Base-by-base conservation (phyloP, 169 alveolate genomes). In the Plasmodium sp. region DNA sequence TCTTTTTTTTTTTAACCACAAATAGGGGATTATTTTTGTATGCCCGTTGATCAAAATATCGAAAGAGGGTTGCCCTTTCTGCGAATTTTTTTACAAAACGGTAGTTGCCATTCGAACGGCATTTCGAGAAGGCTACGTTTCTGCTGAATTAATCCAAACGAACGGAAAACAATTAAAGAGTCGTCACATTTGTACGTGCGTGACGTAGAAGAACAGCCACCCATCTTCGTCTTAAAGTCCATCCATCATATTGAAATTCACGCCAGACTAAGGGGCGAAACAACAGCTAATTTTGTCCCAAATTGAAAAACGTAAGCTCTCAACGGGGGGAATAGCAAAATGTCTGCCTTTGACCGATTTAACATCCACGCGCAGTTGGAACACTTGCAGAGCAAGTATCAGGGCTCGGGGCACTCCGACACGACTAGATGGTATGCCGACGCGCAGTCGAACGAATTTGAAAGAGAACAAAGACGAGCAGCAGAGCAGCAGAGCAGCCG, bases 391-490 rank as follows among this genome's bases (percentile, higher is more conserved):
- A 97, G 99, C 93, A 98, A 98, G 96, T 98, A 98, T 96, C 98
- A 97, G 83, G 99, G 99, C 45, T 98, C 99, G n/a, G 99, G 99
- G 9, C 97, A 98, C 90, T 97, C 98, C 9, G 98, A 98, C 92
- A 97, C 98, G 48, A 97, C 98, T 62, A 97, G 98, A 95, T 97
- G 99, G 99, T 97, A 96, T 58, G 97, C 86, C 84, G 27, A 22
- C 27, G 27, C 27, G 27, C 27, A 22, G 27, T 22, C 27, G 27
- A 22, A 22, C 27, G 27, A 22, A 22, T 22, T 22, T 22, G 27
- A 22, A 22, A 22, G 27, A 22, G 27, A 22, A 22, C 27, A 22
- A 22, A 22, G 80, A 33, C 7, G 74, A 58, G 33, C 74, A 22
- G 34, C 22, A 0, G 74, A n/a, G 33, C 74, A 22, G 27, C 27